Conservation (phyloP, 1,284 basidiomycete species). For the Erythrobasidium hasegawianum region DNA sequence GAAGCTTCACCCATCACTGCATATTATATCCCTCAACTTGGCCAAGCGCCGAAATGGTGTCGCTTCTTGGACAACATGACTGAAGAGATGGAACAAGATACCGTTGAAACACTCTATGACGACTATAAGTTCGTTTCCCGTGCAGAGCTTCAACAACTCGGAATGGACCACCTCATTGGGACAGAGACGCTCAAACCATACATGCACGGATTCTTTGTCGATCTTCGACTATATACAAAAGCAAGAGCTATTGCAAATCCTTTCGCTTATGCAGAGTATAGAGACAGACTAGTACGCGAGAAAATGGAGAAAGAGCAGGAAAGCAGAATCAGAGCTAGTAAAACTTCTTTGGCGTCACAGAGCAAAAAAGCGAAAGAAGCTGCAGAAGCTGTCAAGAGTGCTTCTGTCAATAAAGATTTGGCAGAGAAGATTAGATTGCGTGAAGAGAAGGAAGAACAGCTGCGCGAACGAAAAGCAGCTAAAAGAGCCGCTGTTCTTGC, state of each 20-base stretch:
- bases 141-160: conserved; percentile 75
- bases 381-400: conserved; percentile 46
- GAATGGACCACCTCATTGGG: conserved; percentile 87
- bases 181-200: conserved; percentile 94
- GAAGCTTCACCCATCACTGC: conserved; percentile 87
- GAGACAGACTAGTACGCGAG: conserved; percentile 78
- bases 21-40: conserved; percentile 94
- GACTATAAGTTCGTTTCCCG: conserved; percentile 98
- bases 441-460: conserved; percentile 63
- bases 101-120: conserved; percentile 64
- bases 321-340: conserved; percentile 78
- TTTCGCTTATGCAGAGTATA: conserved; percentile 88
- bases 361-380: conserved; percentile 51
- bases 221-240: conserved; percentile 90
- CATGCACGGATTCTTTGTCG: conserved; percentile 99
- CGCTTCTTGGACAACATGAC: conserved; percentile 97
- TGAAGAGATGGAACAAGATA: conserved; percentile 77
- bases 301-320: conserved; percentile 92
- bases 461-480: conserved; percentile 52
- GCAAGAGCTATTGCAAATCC: conserved; percentile 94
- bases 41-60: conserved; percentile 94
- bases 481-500: conserved; percentile 38
- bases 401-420: conserved; percentile 85
- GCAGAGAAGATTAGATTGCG: conserved; percentile 79
- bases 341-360: conserved; percentile 50